A percentile compares a stretch with the other conserved stretches of the same genome.
These are phyloP conservation scores for Metschnikowia arizonensis DNA, from an alignment of 805 yeast genomes.

Conservation along the genomic window DNA sequence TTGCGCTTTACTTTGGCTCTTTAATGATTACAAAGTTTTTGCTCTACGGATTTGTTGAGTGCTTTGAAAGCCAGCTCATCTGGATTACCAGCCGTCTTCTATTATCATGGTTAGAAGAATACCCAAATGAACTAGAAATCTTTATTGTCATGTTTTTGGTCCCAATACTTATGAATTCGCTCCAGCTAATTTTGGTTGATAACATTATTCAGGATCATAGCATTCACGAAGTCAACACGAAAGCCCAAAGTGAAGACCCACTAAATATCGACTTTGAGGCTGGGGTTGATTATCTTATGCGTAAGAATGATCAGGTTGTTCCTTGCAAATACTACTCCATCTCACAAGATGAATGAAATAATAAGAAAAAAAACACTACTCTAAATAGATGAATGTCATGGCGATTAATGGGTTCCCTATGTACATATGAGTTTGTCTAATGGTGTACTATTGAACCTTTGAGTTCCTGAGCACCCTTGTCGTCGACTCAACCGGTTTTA, in stretches of 20 bases:
- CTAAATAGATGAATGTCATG: constrained; percentile 1
- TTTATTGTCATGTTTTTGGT: constrained; percentile 81
- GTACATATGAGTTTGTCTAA: background rate
- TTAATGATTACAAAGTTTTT: constrained; percentile 62
- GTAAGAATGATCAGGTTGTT: background rate
- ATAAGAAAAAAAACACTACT: background rate
- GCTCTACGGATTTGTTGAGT: constrained; percentile 57
- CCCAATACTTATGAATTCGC: constrained; percentile 67
- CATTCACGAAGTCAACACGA: constrained; percentile 31
- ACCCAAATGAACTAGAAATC: constrained; percentile 74
- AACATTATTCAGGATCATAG: constrained; percentile 61
- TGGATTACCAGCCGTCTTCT: constrained; percentile 65
- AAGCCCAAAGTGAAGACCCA: background rate
- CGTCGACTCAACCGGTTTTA: background rate
- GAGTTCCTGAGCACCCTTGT: background rate
- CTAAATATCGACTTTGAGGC: background rate
- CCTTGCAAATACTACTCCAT: background rate
- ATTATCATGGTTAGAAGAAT: constrained; percentile 76
- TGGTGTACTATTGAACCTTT: no score
- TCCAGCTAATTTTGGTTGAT: constrained; percentile 71
- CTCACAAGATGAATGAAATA: constrained; percentile 1
- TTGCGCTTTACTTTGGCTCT: constrained; percentile 62
- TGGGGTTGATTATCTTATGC: constrained; percentile 1
- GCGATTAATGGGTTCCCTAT: constrained; percentile 1
- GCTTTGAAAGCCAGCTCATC: constrained; percentile 50